Percentiles rank a stretch among this genome's conserved stretches.
These are phyloP conservation scores for Sedum album DNA, from an alignment of 164 flowering plant genomes.

Conservation along the genomic window DNA sequence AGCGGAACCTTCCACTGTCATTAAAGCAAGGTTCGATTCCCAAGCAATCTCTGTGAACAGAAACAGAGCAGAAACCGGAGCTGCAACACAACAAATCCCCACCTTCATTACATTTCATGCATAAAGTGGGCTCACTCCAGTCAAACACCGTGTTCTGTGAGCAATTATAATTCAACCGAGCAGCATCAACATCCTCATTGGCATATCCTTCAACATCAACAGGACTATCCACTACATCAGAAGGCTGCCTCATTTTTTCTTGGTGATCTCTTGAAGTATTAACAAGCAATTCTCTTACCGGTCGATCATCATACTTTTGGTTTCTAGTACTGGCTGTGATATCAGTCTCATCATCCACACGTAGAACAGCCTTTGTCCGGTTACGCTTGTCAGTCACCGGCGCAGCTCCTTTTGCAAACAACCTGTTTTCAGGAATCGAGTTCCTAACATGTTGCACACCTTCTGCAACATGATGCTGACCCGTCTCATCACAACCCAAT, in stretches of 20 bases:
- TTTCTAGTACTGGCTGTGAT: not conserved
- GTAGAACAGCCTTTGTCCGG: too few relatives aligned
- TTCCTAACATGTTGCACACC: not conserved
- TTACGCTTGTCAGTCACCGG: too few relatives aligned
- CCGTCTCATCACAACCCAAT: not conserved
- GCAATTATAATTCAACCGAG: not conserved
- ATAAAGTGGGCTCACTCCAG: not conserved
- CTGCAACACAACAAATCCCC: not conserved
- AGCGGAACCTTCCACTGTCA: not conserved
- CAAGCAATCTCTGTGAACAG: not conserved
- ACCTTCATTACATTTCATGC: slow-evolving; percentile 1
- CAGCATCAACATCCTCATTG: slow-evolving; percentile 1
- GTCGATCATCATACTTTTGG: not conserved
- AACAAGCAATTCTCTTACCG: not conserved
- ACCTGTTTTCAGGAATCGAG: not conserved
- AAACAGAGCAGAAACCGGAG: not conserved
- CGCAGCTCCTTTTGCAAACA: too few relatives aligned
- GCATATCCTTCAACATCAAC: not conserved
- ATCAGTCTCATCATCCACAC: too few relatives aligned
- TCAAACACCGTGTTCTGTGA: not conserved
- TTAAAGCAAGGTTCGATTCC: not conserved
- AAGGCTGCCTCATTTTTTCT: not conserved
- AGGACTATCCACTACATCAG: not conserved
- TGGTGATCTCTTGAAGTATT: not conserved
- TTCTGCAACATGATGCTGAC: not conserved